phyloP scores from a whole-genome alignment of 2,329 filamentous ascomycete genomes.

The Aspergillus niger region DNA sequence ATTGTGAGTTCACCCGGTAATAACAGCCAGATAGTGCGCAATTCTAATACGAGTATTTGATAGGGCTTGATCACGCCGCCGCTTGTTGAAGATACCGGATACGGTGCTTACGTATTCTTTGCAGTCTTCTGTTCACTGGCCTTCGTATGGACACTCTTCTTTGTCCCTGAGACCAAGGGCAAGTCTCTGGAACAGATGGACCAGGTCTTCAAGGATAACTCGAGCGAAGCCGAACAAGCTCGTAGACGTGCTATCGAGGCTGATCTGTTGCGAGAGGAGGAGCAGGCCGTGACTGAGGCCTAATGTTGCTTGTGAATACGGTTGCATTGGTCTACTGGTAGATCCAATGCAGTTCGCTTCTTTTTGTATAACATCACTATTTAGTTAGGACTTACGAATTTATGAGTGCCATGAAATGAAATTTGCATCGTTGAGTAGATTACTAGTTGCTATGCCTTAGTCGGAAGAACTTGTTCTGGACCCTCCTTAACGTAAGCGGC shows the following conservation, averaged over 20 bases:
- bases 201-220: slow-evolving; percentile 44
- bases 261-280: slow-evolving; percentile 27
- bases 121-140: slow-evolving; percentile 56
- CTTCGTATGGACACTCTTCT: slow-evolving; percentile 54
- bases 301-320: not conserved
- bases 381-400: not conserved
- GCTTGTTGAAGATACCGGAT: slow-evolving; percentile 60
- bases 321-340: not conserved
- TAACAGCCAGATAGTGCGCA: not conserved
- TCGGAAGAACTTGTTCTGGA: not conserved
- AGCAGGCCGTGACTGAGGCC: not conserved
- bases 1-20: slow-evolving; percentile 41
- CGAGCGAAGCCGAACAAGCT: slow-evolving; percentile 33
- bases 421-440: not conserved
- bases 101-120: slow-evolving; percentile 61
- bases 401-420: not conserved
- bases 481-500: not conserved
- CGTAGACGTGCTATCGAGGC: slow-evolving; percentile 36
- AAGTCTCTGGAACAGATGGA: slow-evolving; percentile 60
- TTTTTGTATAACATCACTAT: not conserved
- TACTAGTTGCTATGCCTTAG: not conserved
- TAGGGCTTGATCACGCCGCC: slow-evolving; percentile 65
- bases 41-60: not conserved
- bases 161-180: slow-evolving; percentile 61
- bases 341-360: not conserved